Conservation (phyloP, 306 rosid genomes). For the Glycine soja region DNA sequence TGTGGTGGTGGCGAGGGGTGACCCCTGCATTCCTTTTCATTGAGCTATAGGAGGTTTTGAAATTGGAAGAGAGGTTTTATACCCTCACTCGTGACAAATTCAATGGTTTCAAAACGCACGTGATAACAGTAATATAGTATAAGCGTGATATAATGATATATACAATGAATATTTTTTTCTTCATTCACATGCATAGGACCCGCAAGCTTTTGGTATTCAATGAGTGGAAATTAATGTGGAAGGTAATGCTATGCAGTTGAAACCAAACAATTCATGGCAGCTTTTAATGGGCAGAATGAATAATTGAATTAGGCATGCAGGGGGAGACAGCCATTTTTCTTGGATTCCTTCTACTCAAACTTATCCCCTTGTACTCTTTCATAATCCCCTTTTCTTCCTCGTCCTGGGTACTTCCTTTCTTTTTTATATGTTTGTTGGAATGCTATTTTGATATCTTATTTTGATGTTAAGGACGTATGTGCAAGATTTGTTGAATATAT, state of each 20-base stretch:
- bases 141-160: neutral
- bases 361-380: too few relatives aligned
- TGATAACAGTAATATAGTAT: neutral
- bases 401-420: neutral
- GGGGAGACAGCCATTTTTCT: neutral
- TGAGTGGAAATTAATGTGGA: neutral
- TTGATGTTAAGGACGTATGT: too few relatives aligned
- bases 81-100: too few relatives aligned
- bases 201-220: neutral
- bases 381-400: neutral
- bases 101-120: too few relatives aligned
- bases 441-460: neutral
- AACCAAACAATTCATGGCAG: neutral
- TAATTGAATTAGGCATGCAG: neutral
- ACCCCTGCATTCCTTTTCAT: constrained; percentile 36
- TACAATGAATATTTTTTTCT: constrained; percentile 12
- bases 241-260: too few relatives aligned
- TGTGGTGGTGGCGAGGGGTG: neutral
- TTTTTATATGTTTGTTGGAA: neutral
- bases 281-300: neutral
- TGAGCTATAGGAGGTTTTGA: too few relatives aligned
- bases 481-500: too few relatives aligned
- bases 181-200: constrained; percentile 29
- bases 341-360: neutral
- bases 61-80: too few relatives aligned